Evolutionary conservation across 768 basidiomycete species (phyloP), one percentile per base, ranked within the genome.

Genomic region (Boletellus ananiceps): DNA sequence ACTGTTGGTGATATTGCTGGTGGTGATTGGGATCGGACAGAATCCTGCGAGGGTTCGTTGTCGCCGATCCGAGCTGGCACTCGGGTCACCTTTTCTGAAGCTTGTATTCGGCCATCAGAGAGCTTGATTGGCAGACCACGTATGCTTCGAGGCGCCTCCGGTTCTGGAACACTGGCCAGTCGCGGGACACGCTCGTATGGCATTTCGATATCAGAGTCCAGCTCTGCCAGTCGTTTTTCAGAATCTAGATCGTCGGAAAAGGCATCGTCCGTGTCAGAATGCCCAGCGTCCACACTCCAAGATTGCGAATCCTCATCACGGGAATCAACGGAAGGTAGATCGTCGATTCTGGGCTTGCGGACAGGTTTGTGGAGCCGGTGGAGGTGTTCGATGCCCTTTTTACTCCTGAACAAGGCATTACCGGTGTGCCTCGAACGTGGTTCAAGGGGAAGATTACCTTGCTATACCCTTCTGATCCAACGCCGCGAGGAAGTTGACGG

Each of bases 121-220:
- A 95, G 75, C 68, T 96, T 97, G 61, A 95, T 93, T 9, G 94
- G 91, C 27, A 95, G 72, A 14, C 85, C 74, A 43, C 78, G 73
- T 40, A 86, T 74, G 40, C 74, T 75, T 50, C 74, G 72, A 33
- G 73, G 74, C 52, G 77, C 69, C 41, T 77, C 70, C 19, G 69
- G 57, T 43, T 79, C 73, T 70, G 75, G 74, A 11, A 63, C 59
- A 16, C 66, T 73, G 42, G 69, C 72, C 60, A 73, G 78, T 40
- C 87, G 79, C 13, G 85, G 81, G 27, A 68, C 67, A 19, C 68
- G 71, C 66, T 92, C 90, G 59, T 91, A 90, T 16, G 80, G 72
- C 80, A 87, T 86, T 68, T 90, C 88, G 33, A 71, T 71, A 48
- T 90, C 84, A 18, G 82, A 82, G 25, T 65, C 66, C 14, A 61